Base-by-base conservation (phyloP, 1,284 basidiomycete genomes). In the Fistulina hepatica region DNA sequence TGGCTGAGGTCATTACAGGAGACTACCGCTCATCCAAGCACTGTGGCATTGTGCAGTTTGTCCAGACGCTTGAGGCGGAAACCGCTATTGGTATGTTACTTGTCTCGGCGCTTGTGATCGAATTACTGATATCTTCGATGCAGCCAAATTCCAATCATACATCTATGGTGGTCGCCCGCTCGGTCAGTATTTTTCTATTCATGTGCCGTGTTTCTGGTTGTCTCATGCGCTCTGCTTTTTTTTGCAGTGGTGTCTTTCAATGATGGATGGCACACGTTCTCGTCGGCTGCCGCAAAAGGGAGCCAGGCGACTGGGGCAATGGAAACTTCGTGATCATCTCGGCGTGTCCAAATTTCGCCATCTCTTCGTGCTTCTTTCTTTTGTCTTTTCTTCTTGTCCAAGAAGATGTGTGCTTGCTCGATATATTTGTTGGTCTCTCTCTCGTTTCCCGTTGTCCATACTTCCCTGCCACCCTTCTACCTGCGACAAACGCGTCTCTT, bases 1-100 rank as follows among this genome's bases (percentile, higher is more conserved):
- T 91, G 32, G 94, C 94, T 8, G 94, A 97, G 59, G 92, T 97
- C 48, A 58, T 97, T 35, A 90, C 84, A 50, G 93, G 97, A 45
- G 84, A 84, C 21, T 77, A 81, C 6, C 76, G 93, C 40, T n/a
- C n/a, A n/a, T 90, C 86, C 34, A 93, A 93, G 57, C 94, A 94
- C 16, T 81, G 83, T 41, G 94, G 94, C 51, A 83, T 97, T 32
- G 93, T 97, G 8, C 90, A 97, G 58, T 97, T 98, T 53, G 73
- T 77, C n/a, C 81, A 85, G 47, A 73, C 85, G 19, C 59, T 68
- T 9, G 92, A 97, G 56, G 93, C 93, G 4, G 86, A 94, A 62
- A 92, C 86, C 21, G 93, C 94, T 2, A 93, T 95, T 38, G 81
- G 81, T 83, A 43, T 7, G 74, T 57, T 13, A 9, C 6, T 15